Percentiles rank a stretch among this genome's conserved stretches.
These are phyloP conservation scores for Ilex aquifolium DNA, from an alignment of 257 asterid genomes.

Conservation along the genomic window DNA sequence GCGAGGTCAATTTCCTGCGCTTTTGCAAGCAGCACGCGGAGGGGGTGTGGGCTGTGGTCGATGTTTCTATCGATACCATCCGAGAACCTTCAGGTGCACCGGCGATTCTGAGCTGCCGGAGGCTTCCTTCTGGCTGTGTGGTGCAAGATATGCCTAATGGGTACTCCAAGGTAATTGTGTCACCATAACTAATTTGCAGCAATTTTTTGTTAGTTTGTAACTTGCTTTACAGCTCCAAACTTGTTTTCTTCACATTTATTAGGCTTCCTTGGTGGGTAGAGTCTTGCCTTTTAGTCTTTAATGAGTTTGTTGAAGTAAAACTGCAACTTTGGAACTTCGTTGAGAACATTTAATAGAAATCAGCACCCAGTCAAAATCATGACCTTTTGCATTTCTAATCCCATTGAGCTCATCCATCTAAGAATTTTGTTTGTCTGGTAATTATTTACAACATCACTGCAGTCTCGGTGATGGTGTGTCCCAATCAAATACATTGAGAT, in stretches of 20 bases:
- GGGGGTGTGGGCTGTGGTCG: slow-evolving; percentile 95
- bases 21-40: slow-evolving; percentile 96
- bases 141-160: slow-evolving; percentile 98
- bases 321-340: slow-evolving; percentile 28
- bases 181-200: slow-evolving; percentile 15
- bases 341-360: slow-evolving; percentile 20
- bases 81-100: slow-evolving; percentile 42
- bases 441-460: slow-evolving; percentile 26
- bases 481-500: background rate
- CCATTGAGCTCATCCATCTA: background rate
- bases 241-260: slow-evolving; percentile 32
- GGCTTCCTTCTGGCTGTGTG: slow-evolving; percentile 93
- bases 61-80: slow-evolving; percentile 66
- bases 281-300: slow-evolving; percentile 27
- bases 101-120: slow-evolving; percentile 44
- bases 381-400: background rate
- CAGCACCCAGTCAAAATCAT: slow-evolving; percentile 10
- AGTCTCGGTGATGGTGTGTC: slow-evolving; percentile 8
- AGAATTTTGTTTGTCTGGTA: slow-evolving; percentile 2
- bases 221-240: slow-evolving; percentile 14
- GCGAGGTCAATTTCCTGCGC: slow-evolving; percentile 86
- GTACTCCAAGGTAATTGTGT: slow-evolving; percentile 63
- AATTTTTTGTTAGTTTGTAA: slow-evolving; percentile 21
- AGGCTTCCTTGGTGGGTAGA: slow-evolving; percentile 18
- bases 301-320: slow-evolving; percentile 47